Evolutionary conservation across 805 yeast genomes (phyloP).

Genomic region (Yamadazyma scolyti): DNA sequence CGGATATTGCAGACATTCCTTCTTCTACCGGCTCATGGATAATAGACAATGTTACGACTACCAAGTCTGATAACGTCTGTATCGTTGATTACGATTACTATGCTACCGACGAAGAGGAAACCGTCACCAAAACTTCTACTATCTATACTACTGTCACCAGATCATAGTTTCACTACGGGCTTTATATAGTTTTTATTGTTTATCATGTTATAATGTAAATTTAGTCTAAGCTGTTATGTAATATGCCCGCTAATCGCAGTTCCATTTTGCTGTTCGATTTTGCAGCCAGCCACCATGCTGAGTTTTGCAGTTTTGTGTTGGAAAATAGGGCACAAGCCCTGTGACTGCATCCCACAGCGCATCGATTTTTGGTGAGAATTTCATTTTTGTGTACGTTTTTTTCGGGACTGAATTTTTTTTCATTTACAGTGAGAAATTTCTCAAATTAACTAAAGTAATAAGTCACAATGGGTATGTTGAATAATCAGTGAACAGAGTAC

Average conservation of each 20-base stretch:
- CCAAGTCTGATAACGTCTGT: slow-evolving; percentile 28
- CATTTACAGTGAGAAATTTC: slow-evolving; percentile 5
- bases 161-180: slow-evolving; percentile 8
- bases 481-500: too few species aligned
- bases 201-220: too few species aligned
- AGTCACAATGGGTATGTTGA: slow-evolving; percentile 16
- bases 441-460: slow-evolving; percentile 7
- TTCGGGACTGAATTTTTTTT: slow-evolving; percentile 7
- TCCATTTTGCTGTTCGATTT: neutral
- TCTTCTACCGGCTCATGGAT: slow-evolving; percentile 28
- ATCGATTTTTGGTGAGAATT: too few species aligned
- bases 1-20: slow-evolving; percentile 21
- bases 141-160: slow-evolving; percentile 31
- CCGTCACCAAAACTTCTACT: slow-evolving; percentile 38
- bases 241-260: too few species aligned
- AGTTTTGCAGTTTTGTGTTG: too few species aligned
- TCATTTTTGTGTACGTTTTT: too few species aligned
- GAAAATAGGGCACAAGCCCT: slow-evolving; percentile 13
- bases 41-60: slow-evolving; percentile 30
- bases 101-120: slow-evolving; percentile 26
- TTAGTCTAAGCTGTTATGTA: too few species aligned
- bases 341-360: slow-evolving; percentile 9
- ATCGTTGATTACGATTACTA: slow-evolving; percentile 35
- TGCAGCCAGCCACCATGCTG: neutral
- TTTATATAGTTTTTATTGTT: slow-evolving; percentile 2